These are phyloP conservation scores for Candida suzukii DNA, from an alignment of 805 yeast species.

Conservation along the genomic window DNA sequence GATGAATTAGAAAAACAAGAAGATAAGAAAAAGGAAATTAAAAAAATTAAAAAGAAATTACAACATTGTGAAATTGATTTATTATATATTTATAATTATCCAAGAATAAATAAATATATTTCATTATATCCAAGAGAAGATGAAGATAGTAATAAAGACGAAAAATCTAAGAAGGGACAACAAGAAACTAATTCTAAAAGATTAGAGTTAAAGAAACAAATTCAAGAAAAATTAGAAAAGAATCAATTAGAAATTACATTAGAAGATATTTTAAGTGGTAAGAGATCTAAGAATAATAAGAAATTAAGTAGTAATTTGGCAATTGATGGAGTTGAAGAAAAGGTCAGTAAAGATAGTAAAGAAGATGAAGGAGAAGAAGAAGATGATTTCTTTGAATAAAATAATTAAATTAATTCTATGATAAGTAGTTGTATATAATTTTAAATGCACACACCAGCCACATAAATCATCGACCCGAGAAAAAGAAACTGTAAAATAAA, in stretches of 20 bases:
- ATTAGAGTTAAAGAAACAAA: conserved; percentile 40
- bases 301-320: conserved; percentile 4
- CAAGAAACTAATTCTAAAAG: conserved; percentile 36
- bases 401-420: too few relatives aligned
- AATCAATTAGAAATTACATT: conserved; percentile 47
- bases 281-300: conserved; percentile 4
- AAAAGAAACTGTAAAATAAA: too few relatives aligned
- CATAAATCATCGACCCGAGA: too few relatives aligned
- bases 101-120: conserved; percentile 71
- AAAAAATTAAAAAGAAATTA: conserved; percentile 39
- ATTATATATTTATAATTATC: conserved; percentile 71
- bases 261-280: conserved; percentile 32
- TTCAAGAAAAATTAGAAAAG: conserved; percentile 44
- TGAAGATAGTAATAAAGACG: conserved; percentile 22
- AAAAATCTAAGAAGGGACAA: conserved; percentile 35
- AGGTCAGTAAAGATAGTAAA: too few relatives aligned
- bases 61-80: conserved; percentile 58
- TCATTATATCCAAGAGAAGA: conserved; percentile 57
- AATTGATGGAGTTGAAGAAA: conserved; percentile 10
- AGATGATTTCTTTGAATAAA: conserved; percentile 29
- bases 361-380: conserved; percentile 16
- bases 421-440: background rate
- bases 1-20: conserved; percentile 12
- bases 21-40: conserved; percentile 20
- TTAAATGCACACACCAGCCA: too few relatives aligned